A percentile compares a stretch with the other conserved stretches of the same genome.
phyloP scores from a whole-genome alignment of 2,329 filamentous ascomycete genomes.

The Aphanocladium album region DNA sequence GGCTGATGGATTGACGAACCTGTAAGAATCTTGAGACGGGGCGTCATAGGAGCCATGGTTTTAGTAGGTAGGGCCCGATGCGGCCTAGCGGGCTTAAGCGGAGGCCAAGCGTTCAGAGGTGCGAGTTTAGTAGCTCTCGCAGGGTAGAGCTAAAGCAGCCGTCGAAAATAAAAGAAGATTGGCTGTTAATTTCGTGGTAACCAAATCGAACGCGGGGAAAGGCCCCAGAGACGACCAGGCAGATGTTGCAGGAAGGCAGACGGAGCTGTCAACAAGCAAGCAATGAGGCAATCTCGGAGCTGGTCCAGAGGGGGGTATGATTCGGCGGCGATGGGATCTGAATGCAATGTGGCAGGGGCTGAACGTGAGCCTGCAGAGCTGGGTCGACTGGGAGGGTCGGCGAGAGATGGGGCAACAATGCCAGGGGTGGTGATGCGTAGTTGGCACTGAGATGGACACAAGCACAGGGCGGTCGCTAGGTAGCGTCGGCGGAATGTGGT shows the following conservation, averaged over 20 bases:
- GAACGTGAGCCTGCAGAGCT: constrained; percentile 10
- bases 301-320: constrained; percentile 1
- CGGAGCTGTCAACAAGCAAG: not conserved
- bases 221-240: not conserved
- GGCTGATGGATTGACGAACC: constrained; percentile 42
- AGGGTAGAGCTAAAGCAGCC: constrained; percentile 1
- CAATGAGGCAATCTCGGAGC: constrained; percentile 3
- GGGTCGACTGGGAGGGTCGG: constrained; percentile 9
- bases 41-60: constrained; percentile 56
- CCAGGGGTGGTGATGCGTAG: not conserved
- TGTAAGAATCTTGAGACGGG: constrained; percentile 57
- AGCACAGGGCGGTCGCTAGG: constrained; percentile 1
- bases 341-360: constrained; percentile 10
- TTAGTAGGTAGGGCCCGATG: constrained; percentile 32
- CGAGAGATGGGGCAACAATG: constrained; percentile 7
- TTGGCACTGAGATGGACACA: not conserved
- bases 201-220: not conserved
- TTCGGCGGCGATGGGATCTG: constrained; percentile 12
- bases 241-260: not conserved
- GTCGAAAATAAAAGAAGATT: not conserved
- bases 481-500: constrained; percentile 6
- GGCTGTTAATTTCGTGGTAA: not conserved
- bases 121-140: not conserved
- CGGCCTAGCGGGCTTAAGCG: constrained; percentile 26
- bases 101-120: constrained; percentile 9